Evolutionary conservation across 306 rosid species (phyloP).

Genomic region (Geum urbanum): DNA sequence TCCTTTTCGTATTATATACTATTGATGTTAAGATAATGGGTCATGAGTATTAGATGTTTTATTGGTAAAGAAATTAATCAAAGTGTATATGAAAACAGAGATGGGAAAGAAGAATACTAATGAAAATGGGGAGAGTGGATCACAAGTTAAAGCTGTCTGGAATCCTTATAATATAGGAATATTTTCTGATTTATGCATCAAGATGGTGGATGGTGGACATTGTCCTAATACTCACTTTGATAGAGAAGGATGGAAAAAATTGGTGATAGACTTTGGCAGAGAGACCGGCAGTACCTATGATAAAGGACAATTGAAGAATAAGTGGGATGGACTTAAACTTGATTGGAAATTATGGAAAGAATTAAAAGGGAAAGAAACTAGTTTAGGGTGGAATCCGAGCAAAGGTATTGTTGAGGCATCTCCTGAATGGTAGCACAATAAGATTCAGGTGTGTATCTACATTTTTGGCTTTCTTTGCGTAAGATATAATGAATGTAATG

Average conservation of each 20-base stretch:
- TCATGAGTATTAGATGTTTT: too few species aligned
- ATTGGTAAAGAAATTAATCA: background rate
- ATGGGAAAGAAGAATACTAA: background rate
- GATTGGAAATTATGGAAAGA: constrained; percentile 11
- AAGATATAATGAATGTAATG: too few species aligned
- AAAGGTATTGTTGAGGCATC: background rate
- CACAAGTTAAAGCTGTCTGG: background rate
- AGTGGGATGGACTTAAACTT: background rate
- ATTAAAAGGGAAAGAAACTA: background rate
- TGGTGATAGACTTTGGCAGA: background rate
- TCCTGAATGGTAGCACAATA: background rate
- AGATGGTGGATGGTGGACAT: background rate
- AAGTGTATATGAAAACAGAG: background rate
- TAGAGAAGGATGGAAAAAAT: background rate
- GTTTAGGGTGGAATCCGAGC: constrained; percentile 5
- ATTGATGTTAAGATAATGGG: too few species aligned
- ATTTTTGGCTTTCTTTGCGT: background rate
- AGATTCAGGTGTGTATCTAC: background rate
- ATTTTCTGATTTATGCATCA: background rate
- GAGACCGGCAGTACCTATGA: background rate
- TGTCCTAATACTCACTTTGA: background rate
- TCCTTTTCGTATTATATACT: background rate
- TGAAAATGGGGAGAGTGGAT: background rate
- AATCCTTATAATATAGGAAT: background rate
- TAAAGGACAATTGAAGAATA: background rate